Conservation (phyloP, 2,329 filamentous ascomycete species). For the Massarina eburnea region DNA sequence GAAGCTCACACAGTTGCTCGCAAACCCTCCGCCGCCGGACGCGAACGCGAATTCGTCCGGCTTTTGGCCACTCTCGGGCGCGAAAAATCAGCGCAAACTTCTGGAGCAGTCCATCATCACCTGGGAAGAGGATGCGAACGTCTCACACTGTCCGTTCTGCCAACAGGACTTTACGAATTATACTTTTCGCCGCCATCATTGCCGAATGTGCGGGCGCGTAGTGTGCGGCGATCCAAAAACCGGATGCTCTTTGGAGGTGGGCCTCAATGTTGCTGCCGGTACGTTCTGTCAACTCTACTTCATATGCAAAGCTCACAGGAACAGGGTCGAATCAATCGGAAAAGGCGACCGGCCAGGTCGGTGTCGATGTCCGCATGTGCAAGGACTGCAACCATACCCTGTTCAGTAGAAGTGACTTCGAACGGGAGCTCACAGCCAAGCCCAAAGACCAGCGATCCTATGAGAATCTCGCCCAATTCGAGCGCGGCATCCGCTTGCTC, state of each 20-base stretch:
- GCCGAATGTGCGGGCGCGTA: constrained; percentile 87
- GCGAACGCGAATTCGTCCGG: constrained; percentile 52
- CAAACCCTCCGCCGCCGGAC: constrained; percentile 68
- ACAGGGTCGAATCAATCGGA: constrained; percentile 41
- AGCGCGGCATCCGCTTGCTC: constrained; percentile 79
- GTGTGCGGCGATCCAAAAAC: constrained; percentile 89
- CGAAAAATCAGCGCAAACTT: constrained; percentile 72
- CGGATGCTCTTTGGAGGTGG: constrained; percentile 80
- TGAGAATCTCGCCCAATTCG: constrained; percentile 81
- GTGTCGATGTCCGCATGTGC: constrained; percentile 86
- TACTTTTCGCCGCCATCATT: constrained; percentile 91
- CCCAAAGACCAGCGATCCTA: constrained; percentile 79
- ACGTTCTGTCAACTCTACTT: constrained; percentile 36
- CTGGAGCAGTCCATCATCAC: constrained; percentile 90
- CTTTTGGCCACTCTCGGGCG: constrained; percentile 60
- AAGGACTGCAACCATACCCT: constrained; percentile 77
- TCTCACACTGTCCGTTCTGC: constrained; percentile 85
- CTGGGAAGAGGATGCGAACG: constrained; percentile 88
- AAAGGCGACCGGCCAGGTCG: constrained; percentile 58
- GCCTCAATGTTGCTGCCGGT: constrained; percentile 72
- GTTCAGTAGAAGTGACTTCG: constrained; percentile 76
- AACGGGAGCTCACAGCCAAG: constrained; percentile 66
- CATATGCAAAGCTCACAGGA: neutral
- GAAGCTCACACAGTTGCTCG: constrained; percentile 81
- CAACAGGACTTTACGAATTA: constrained; percentile 94